Conservation (phyloP, 345 rosid genomes). For the Aethionema arabicum region DNA sequence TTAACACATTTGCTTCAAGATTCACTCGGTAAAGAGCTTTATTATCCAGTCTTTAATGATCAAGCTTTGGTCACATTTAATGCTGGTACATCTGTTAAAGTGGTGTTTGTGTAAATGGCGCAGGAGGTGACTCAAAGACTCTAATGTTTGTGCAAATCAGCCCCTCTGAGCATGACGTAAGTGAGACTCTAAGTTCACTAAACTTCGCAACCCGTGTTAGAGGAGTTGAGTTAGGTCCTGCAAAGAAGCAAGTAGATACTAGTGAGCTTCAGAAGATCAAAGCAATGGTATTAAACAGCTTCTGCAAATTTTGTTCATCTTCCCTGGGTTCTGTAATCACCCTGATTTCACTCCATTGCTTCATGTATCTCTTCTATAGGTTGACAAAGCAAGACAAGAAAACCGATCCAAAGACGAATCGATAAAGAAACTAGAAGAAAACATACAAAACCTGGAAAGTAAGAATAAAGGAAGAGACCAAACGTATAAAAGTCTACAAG, state of each 20-base stretch:
- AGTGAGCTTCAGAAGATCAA: slow-evolving; percentile 80
- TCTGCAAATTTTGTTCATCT: not conserved
- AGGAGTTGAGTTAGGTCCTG: slow-evolving; percentile 86
- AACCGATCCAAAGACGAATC: slow-evolving; percentile 77
- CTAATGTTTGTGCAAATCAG: slow-evolving; percentile 94
- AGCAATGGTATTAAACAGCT: slow-evolving; percentile 50
- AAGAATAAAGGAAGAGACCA: slow-evolving; percentile 71
- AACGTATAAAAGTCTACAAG: slow-evolving; percentile 55
- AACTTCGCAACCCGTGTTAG: slow-evolving; percentile 92
- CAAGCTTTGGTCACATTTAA: not conserved
- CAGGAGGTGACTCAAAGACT: slow-evolving; percentile 96
- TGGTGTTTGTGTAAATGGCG: slow-evolving; percentile 20
- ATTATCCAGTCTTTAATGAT: slow-evolving; percentile 2
- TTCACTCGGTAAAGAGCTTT: slow-evolving; percentile 68
- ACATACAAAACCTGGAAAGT: slow-evolving; percentile 62
- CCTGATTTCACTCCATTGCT: slow-evolving; percentile 12
- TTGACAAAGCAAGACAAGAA: slow-evolving; percentile 83
- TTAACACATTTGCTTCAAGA: slow-evolving; percentile 95
- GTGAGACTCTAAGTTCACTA: slow-evolving; percentile 85
- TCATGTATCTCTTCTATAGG: slow-evolving; percentile 39
- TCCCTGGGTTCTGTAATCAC: slow-evolving; percentile 19
- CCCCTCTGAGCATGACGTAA: slow-evolving; percentile 80
- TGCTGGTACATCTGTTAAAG: slow-evolving; percentile 18
- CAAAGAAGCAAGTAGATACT: slow-evolving; percentile 74
- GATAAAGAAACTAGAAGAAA: slow-evolving; percentile 74